Evolutionary conservation across 331 rosid genomes (phyloP), one percentile per base, ranked within the genome.

Genomic region (Quercus tomentella): DNA sequence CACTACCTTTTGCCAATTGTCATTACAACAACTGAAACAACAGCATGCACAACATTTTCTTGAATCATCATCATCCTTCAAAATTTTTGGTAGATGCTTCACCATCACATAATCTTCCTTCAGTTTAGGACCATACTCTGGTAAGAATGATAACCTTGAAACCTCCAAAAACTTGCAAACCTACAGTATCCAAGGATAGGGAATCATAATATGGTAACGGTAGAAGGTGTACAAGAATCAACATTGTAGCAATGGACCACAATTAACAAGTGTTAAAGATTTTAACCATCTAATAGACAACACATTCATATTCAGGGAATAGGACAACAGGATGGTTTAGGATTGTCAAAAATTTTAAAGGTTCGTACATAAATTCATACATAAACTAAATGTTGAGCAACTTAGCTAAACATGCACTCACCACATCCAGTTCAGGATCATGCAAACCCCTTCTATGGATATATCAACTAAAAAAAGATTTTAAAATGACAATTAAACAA

Each of bases 121-220:
- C 80, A 92, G 87, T 87, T 91, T 96, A 73, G 98, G 94, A 75
- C 99, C 99, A 81, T 93, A 96, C 85, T 96, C 99, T 4, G 97
- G 91, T 73, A 89, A 90, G 88, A 96, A 96, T 81, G 99, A 96
- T 82, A 96, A 81, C 85, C 80, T 90, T 4, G 99, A 96, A 45
- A 93, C 98, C 92, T 96, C 99, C 93, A 96, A 86, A 80, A 96
- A 96, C 94, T 87, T 93, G 95, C 98, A 96, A 76, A 96, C 99
- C 99, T 96, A 82, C 73, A 85, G 63, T 70, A 79, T 78, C 37
- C 49, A 76, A 71, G 41, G 63, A 65, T 72, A 77, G 70, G 74
- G 65, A 71, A 14, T 35, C 21, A 33, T 18, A 65, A 69, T 51
- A 71, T 15, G 22, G 9, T 25, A 25, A 51, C 3, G 11, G 45